Evolutionary conservation across 2,329 filamentous ascomycete genomes (phyloP).

Genomic region (Juglanconis oblonga): DNA sequence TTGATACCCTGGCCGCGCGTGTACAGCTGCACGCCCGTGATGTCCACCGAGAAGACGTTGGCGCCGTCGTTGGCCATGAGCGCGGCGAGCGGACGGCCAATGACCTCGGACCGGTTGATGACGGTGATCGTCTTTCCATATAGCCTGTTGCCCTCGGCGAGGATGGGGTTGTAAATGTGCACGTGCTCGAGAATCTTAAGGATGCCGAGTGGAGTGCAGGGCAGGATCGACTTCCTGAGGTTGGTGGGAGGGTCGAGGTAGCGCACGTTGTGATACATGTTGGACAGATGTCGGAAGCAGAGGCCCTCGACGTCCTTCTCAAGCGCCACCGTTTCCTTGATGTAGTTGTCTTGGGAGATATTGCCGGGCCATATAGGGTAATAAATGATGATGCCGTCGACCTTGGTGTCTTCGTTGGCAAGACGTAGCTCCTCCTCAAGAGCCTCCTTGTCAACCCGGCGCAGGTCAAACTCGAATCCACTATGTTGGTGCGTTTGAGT

Average conservation of each 20-base stretch:
- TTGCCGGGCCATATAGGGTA: constrained; percentile 89
- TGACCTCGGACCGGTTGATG: constrained; percentile 94
- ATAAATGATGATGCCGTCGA: constrained; percentile 95
- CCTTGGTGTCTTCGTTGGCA: constrained; percentile 73
- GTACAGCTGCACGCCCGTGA: constrained; percentile 89
- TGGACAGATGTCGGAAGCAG: constrained; percentile 90
- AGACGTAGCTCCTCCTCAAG: constrained; percentile 85
- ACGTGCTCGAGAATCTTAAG: constrained; percentile 97
- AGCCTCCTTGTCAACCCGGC: constrained; percentile 77
- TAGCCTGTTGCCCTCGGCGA: constrained; percentile 87
- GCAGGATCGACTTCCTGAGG: constrained; percentile 84
- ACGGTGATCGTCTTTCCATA: constrained; percentile 94
- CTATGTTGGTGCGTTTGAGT: constrained; percentile 39
- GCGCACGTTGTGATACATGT: constrained; percentile 99
- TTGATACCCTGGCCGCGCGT: constrained; percentile 85
- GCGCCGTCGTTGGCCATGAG: constrained; percentile 95
- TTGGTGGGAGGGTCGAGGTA: constrained; percentile 80
- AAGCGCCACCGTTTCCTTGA: constrained; percentile 89
- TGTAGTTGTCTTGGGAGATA: constrained; percentile 84
- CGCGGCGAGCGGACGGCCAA: constrained; percentile 87
- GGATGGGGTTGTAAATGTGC: constrained; percentile 92
- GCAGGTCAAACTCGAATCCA: constrained; percentile 86
- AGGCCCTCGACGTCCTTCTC: constrained; percentile 95
- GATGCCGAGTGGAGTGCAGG: constrained; percentile 91
- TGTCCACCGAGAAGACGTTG: constrained; percentile 90